Evolutionary conservation across 805 yeast species (phyloP).

Genomic region (Pichia cephalocereana): DNA sequence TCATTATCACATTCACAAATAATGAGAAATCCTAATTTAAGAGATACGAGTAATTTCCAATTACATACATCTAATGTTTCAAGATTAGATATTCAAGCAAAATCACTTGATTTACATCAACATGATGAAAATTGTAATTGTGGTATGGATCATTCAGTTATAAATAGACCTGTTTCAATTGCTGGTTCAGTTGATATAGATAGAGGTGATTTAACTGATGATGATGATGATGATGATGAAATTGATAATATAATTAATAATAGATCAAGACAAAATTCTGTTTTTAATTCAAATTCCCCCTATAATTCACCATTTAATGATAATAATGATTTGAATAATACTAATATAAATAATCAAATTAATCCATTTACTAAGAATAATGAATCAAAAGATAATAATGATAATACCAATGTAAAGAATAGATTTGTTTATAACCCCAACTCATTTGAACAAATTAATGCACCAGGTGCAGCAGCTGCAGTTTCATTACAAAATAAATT

Average conservation of each 20-base stretch:
- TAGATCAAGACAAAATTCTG: slow-evolving; percentile 8
- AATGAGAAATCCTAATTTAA: too few species aligned
- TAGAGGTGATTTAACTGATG: slow-evolving; percentile 40
- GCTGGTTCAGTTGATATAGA: slow-evolving; percentile 50
- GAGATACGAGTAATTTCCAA: not conserved
- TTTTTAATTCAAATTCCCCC: not conserved
- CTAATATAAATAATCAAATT: too few species aligned
- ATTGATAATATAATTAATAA: not conserved
- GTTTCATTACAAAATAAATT: slow-evolving; percentile 41
- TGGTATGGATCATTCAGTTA: slow-evolving; percentile 42
- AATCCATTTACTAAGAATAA: not conserved
- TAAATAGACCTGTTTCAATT: slow-evolving; percentile 56
- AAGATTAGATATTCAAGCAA: slow-evolving; percentile 20
- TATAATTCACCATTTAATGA: not conserved
- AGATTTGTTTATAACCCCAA: slow-evolving; percentile 12
- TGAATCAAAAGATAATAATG: not conserved
- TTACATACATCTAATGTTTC: slow-evolving; percentile 25
- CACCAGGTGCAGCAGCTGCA: slow-evolving; percentile 70
- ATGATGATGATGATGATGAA: slow-evolving; percentile 36
- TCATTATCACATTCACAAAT: too few species aligned
- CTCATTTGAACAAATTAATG: slow-evolving; percentile 56
- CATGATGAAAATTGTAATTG: slow-evolving; percentile 53
- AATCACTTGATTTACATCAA: slow-evolving; percentile 24
- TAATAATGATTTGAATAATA: not conserved
- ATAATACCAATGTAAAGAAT: not conserved